Base-by-base conservation (phyloP, 2,329 filamentous ascomycete genomes). In the Anisogramma anomala region DNA sequence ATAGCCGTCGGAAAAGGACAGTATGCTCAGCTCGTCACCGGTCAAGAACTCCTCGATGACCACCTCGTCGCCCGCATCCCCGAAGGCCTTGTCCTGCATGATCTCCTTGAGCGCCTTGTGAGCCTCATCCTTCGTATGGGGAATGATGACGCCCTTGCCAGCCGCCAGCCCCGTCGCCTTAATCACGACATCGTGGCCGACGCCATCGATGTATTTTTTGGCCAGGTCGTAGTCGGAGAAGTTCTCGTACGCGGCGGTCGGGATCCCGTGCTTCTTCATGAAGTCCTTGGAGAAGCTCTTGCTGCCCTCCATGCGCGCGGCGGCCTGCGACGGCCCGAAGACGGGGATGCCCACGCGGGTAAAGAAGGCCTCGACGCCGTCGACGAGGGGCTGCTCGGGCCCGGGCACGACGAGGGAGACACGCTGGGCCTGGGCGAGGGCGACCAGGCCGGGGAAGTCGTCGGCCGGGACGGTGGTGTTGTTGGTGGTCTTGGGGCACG, bases 231-330 rank as follows among this genome's bases (percentile, higher is more conserved):
- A 88, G 53, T 84, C 72, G 59, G 71, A 77, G 58, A 96, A 95
- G 66, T 93, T 95, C 60, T 82, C 77, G 65, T 94, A 96, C 28
- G 75, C 77, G 13, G 91, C 91, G 1, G 91, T 96, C 27, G 89
- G 88, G 53, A 98, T 94, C 54, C 74, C 73, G 64, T 94, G 78
- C 50, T 81, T 79, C 62, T 83, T 81, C 91, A 96, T 98, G 58
- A 96, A 96, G 61, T 96, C 88, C 60, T 98, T 98, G 48, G 84
- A 87, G 61, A 93, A 96, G 9, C 89, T 84, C 69, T 98, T 98
- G 66, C 84, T 93, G 46, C 91, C 91, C 64, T 98, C 91, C 74
- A 98, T 85, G 33, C 76, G 74, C 14, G 91, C 88, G 17, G 91
- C 89, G 36, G 77, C 77, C 63, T 83, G 79, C 43, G 79, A 83